Evolutionary conservation across 805 yeast species (phyloP).

Genomic region (Tetrapisispora nanseiensis): DNA sequence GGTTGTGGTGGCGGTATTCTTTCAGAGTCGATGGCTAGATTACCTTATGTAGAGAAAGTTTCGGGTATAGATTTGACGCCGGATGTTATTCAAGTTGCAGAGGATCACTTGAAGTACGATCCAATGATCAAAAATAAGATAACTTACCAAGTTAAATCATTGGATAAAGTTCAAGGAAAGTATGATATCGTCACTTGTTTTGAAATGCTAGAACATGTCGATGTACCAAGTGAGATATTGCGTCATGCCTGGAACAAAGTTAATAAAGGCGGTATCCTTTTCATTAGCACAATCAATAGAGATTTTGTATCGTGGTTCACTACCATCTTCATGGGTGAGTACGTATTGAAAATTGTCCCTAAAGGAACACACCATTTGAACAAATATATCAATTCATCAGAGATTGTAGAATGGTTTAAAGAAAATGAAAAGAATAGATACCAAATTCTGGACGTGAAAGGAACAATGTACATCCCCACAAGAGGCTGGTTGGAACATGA

Average conservation of each 20-base stretch:
- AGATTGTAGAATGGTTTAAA: conserved; percentile 58
- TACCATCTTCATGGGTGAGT: conserved; percentile 84
- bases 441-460: conserved; percentile 57
- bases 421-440: conserved; percentile 35
- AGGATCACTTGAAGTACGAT: conserved; percentile 54
- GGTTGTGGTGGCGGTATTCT: conserved; percentile 99
- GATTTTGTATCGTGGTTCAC: conserved; percentile 84
- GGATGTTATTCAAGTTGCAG: conserved; percentile 76
- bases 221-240: conserved; percentile 66
- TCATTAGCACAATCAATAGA: conserved; percentile 85
- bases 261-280: conserved; percentile 63
- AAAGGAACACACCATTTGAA: conserved; percentile 81
- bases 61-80: conserved; percentile 78
- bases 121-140: conserved; percentile 51
- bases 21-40: conserved; percentile 76
- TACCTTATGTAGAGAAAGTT: conserved; percentile 52
- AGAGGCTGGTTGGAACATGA: conserved; percentile 75
- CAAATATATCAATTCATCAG: conserved; percentile 73
- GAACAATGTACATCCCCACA: conserved; percentile 75
- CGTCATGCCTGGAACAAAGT: conserved; percentile 58
- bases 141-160: conserved; percentile 46
- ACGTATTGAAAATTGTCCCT: conserved; percentile 74
- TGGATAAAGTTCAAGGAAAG: conserved; percentile 45
- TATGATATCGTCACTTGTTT: conserved; percentile 82
- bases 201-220: conserved; percentile 93